Evolutionary conservation across 2,329 filamentous ascomycete genomes (phyloP), one percentile per base, ranked within the genome.

Genomic region (Neophaeococcomyces aloes): DNA sequence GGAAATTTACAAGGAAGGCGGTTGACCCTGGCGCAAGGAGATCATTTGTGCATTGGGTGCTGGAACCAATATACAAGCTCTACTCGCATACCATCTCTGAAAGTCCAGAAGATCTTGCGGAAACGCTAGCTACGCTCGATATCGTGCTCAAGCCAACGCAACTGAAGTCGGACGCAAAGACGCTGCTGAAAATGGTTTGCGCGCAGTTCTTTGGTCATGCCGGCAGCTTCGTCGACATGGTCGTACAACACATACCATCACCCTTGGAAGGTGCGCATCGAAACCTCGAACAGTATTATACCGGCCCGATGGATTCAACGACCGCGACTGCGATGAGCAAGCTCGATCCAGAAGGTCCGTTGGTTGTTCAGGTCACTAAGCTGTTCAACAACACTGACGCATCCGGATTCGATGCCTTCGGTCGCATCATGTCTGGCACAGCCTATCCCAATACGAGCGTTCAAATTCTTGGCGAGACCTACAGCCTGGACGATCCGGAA

Each of bases 51-150:
- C 81, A 94, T 63, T 98, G 96, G 61, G 76, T 98, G 21, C 71
- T 98, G 37, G 91, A 98, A 61, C 91, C 91, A 14, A 87, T 98
- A 54, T 98, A 98, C 74, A 98, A 98, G 65, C 74, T 98, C 32
- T 96, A 89, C 62, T 89, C 87, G 13, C 86, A 95, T 61, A 93
- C 88, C 3, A 86, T 98, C 57, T 93, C 87, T 59, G 83, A 93
- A 60, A 89, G 80, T 56, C 84, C 89, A 0, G 81, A 86, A 43
- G 84, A 94, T 55, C 68, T 98, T 47, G 87, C 83, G 58, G 74
- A 74, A 36, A 91, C 87, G 0, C 67, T 98, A 45, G 79, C 75
- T 14, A 79, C 78, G 15, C 70, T 98, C 7, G 86, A 87, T 10
- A 94, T 98, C 55, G 66, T 72, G 15, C 68, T 98, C 50, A 98